Evolutionary conservation across 2,329 filamentous ascomycete species (phyloP), one percentile per base, ranked within the genome.

Genomic region (Lachnellula occidentalis): DNA sequence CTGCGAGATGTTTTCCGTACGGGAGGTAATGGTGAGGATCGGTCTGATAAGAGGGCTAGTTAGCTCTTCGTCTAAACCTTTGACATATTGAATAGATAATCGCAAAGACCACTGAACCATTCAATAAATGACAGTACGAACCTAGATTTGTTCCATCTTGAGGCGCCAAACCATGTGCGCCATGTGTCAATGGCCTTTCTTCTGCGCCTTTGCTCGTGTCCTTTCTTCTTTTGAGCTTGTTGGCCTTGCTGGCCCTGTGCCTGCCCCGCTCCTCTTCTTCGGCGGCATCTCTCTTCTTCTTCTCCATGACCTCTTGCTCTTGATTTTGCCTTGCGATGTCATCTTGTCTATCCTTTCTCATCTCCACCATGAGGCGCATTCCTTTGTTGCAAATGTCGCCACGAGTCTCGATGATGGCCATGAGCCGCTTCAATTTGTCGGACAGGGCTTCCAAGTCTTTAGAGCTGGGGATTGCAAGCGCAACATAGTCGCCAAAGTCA

Each of bases 141-240:
- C 82, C 81, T 72, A 84, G 77, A 53, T 72, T 66, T 64, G 81
- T 77, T 7, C 83, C 84, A 71, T 87, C 84, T 71, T 87, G 84
- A 59, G 82, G 74, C 9, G 81, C 78, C 27, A 86, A 55, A 51
- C 79, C 80, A 71, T 86, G 84, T 14, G 83, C 83, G 45, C 84
- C 84, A 59, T 83, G 78, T 34, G 77, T 76, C 50, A 80, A 73
- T 22, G 81, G 81, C 43, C 81, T 73, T 52, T 83, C 78, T 58
- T 88, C 83, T 55, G 76, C 76, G 34, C 80, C 81, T 51, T 71
- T 76, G 55, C 85, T 83, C 7, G 81, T 75, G 22, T 86, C 88
- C 72, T 90, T 91, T 69, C 88, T 85, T 75, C 89, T 91, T 77
- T 89, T 91, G 61, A 87, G 79, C 70, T 92, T 91, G 22, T 76